phyloP scores from a whole-genome alignment of 1,139 yeast genomes.

The Protomyces lactucae-debilis region DNA sequence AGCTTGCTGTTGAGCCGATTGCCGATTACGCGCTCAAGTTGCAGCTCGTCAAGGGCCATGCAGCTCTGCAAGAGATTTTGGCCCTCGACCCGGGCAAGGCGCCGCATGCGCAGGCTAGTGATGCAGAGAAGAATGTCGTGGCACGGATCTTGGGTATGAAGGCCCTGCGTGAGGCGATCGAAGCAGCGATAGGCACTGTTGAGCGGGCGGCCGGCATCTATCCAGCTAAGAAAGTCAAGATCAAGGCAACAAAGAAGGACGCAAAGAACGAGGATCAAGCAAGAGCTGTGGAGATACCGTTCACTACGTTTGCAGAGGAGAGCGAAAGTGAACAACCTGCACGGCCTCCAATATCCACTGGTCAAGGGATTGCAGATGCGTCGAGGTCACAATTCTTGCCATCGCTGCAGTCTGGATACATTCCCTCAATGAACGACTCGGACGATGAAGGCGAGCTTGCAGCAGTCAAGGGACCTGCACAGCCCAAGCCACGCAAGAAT shows the following conservation, averaged over 20 bases:
- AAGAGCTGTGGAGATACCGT: background rate
- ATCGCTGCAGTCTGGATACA: constrained; percentile 25
- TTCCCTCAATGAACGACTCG: constrained; percentile 26
- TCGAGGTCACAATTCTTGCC: constrained; percentile 29
- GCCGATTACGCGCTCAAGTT: constrained; percentile 35
- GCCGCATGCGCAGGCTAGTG: constrained; percentile 18
- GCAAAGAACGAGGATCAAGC: background rate
- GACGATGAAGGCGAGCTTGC: constrained; percentile 32
- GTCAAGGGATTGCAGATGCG: background rate
- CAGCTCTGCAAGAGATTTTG: constrained; percentile 29
- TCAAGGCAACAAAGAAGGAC: background rate
- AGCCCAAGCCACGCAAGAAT: constrained; percentile 58
- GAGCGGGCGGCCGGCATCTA: constrained; percentile 41
- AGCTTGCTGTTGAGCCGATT: constrained; percentile 33
- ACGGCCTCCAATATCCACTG: constrained; percentile 30
- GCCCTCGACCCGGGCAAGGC: constrained; percentile 19
- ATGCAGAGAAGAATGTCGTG: constrained; percentile 38
- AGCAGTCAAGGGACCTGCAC: constrained; percentile 26
- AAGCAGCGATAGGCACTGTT: constrained; percentile 55
- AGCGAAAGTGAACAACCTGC: constrained; percentile 40
- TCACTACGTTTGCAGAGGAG: constrained; percentile 46
- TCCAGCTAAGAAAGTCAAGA: background rate
- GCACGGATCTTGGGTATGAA: constrained; percentile 60
- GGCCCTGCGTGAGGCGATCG: constrained; percentile 45
- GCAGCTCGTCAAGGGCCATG: constrained; percentile 34